Percentiles rank a stretch among this genome's conserved stretches.
Conservation (phyloP, 768 basidiomycete species). For the Omphalotus guepiniiformis region DNA sequence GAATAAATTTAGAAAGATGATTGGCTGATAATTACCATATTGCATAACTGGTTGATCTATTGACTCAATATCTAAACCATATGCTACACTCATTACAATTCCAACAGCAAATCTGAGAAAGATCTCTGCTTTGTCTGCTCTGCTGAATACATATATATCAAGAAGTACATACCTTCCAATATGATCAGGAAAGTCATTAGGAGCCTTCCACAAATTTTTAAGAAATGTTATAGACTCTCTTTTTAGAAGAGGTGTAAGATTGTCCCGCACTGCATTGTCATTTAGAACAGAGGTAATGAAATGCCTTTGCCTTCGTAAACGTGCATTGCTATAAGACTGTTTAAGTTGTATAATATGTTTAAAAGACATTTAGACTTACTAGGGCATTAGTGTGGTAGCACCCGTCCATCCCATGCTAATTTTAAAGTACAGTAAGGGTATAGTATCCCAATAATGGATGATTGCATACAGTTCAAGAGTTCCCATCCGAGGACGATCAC, state of each 20-base stretch:
- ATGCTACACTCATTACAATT: background rate
- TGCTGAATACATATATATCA: background rate
- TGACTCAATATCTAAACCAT: slow-evolving; percentile 1
- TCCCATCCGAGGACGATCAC: slow-evolving; percentile 5
- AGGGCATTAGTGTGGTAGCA: background rate
- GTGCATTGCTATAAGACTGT: background rate
- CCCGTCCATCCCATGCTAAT: slow-evolving; percentile 2
- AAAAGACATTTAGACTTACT: background rate
- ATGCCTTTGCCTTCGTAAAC: slow-evolving; percentile 8
- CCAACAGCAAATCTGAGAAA: background rate
- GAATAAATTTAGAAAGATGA: background rate
- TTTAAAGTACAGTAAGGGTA: background rate
- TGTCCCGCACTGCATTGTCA: background rate
- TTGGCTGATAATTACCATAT: background rate
- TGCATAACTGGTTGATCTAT: background rate
- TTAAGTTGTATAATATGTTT: background rate
- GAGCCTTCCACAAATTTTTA: background rate
- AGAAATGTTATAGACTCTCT: background rate
- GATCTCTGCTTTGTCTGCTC: no score
- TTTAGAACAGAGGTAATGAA: background rate
- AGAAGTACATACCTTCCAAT: background rate
- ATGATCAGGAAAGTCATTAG: background rate
- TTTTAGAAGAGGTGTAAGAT: background rate
- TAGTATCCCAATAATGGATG: background rate
- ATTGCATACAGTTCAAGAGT: background rate